Base-by-base conservation (phyloP, 2,329 filamentous ascomycete genomes). In the Aspergillus alliaceus region DNA sequence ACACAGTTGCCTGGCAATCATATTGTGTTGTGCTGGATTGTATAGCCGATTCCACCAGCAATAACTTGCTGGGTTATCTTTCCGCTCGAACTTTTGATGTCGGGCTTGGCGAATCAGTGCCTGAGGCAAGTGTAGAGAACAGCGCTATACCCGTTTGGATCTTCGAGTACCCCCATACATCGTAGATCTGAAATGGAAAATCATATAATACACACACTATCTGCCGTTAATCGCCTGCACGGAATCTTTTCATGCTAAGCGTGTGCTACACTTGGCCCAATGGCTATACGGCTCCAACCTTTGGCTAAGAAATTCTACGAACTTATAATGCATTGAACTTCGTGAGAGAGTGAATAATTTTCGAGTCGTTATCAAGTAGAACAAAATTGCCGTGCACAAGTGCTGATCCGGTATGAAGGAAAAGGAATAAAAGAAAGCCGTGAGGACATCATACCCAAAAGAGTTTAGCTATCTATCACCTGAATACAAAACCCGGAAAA, bases 1-100 rank as follows among this genome's bases (percentile, higher is more conserved):
- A 63, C 66, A 71, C 42, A 75, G 50, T 54, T 73, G 67, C 62
- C 75, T 72, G 64, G 77, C 68, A 69, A 77, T 77, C 75, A 77
- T 77, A 50, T 53, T 72, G 69, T 49, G 44, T 9, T 62, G 52
- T 64, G 56, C 51, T 53, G 57, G 59, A 53, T 56, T 53, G 53
- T 48, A 35, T 24, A 31, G 24, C 44, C 53, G 42, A 32, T 31
- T 40, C 53, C 34, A 47, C 50, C 54, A 27, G 46, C 40, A 39
- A 59, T 50, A 59, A 60, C 63, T 57, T 62, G 58, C 53, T 51
- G 59, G 57, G 56, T 57, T 56, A 58, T 68, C 57, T 64, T 69
- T 48, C 66, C 62, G 66, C 62, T 63, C 60, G 69, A 73, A 73
- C 70, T 72, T 73, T 73, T 67, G 65, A 66, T 63, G 67, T 66